Evolutionary conservation across 345 rosid genomes (phyloP), one percentile per base, ranked within the genome.

Genomic region (Moricandia moricandioides): DNA sequence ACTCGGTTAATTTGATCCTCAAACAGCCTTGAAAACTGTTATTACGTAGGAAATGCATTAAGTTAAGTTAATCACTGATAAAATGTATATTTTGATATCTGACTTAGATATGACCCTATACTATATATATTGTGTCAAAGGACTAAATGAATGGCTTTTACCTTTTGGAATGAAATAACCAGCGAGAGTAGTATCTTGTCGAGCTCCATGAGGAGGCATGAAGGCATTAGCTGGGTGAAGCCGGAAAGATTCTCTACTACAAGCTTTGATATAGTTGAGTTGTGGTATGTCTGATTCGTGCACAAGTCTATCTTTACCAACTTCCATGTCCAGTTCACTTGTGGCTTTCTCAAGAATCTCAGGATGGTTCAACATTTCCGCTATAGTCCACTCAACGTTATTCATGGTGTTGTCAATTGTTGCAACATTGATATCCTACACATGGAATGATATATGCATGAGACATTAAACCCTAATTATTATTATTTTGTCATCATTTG

Each of bases 311-410:
- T 86, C 82, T 26, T 68, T 82, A 1, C 89, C 89, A 0, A 84
- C 87, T 0, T 79, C 84, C 24, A 40, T 56, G 16, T 86, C 86
- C 9, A 82, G 3, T 72, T 86, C 89, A 29, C 81, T 81, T 3
- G 43, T 2, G 4, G 86, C 85, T 30, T 75, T 83, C 6, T 27
- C 12, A 0, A 86, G 81, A 4, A 79, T 31, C 11, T 75, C 56
- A 3, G 82, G 82, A 2, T 76, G 73, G 35, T 80, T 83, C 45
- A 85, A 52, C 88, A 79, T 72, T 74, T 85, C 86, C 7, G 84
- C 86, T 3, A 85, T 34, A 37, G 83, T 82, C 88, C 85, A 86
- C 31, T 86, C 87, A 3, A 65, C 27, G 4, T 82, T 84, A 69
- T 72, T 72, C 24, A 78, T 72, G 9, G 85, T 82, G 61, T 84